Percentiles rank a stretch among this genome's conserved stretches.
phyloP scores from a whole-genome alignment of 2,329 filamentous ascomycete species.

The Simplicillium aogashimaense region DNA sequence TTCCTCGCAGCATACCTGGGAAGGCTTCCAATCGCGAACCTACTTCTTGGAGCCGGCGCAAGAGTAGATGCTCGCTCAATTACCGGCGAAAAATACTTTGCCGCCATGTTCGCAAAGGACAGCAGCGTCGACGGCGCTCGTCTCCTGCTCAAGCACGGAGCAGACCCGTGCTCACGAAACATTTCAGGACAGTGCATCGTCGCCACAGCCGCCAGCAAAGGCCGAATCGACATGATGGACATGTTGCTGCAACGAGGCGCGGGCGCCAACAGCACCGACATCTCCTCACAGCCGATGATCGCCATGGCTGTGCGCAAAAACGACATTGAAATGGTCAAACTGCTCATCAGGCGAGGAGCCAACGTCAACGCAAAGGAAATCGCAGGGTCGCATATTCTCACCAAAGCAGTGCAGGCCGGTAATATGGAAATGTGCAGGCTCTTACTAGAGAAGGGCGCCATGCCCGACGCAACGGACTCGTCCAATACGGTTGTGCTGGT shows the following conservation, averaged over 20 bases:
- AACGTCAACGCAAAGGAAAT: conserved; percentile 17
- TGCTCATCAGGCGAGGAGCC: conserved; percentile 10
- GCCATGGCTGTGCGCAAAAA: conserved; percentile 16
- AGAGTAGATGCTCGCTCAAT: conserved; percentile 15
- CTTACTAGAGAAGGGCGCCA: conserved; percentile 19
- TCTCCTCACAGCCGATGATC: conserved; percentile 16
- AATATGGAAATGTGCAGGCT: conserved; percentile 16
- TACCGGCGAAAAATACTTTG: not conserved
- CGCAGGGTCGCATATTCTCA: conserved; percentile 17
- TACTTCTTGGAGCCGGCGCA: conserved; percentile 19
- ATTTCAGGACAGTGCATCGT: not conserved
- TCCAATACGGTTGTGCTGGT: conserved; percentile 18
- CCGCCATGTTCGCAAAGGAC: not conserved
- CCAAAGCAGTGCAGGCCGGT: conserved; percentile 15
- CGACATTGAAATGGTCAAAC: conserved; percentile 11
- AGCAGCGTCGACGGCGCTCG: not conserved
- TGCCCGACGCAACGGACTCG: conserved; percentile 14
- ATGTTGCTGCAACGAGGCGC: conserved; percentile 21
- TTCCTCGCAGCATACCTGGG: conserved; percentile 22
- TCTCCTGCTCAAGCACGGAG: not conserved
- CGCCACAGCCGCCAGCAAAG: not conserved
- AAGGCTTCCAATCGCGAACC: conserved; percentile 14
- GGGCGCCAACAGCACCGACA: conserved; percentile 14
- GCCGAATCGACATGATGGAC: conserved; percentile 10
- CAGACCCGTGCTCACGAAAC: not conserved